These are phyloP conservation scores for Oryza longistaminata DNA, from an alignment of 176 grass and related monocot species.

Conservation along the genomic window DNA sequence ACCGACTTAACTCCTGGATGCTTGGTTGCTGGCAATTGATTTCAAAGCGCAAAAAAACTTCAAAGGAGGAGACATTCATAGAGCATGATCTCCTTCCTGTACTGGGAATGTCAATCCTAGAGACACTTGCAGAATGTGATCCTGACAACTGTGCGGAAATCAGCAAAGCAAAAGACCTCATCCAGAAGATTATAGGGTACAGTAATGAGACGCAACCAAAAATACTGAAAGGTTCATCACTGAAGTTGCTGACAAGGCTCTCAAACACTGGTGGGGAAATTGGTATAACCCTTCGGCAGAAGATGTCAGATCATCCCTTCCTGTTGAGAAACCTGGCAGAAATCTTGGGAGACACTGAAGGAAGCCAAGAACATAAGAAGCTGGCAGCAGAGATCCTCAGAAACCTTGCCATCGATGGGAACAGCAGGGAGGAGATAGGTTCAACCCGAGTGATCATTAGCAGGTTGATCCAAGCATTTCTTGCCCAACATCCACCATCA, in stretches of 20 bases:
- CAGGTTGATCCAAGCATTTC: conserved; percentile 25
- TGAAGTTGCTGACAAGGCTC: conserved; percentile 9
- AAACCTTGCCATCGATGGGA: conserved; percentile 8
- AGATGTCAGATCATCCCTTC: conserved; percentile 20
- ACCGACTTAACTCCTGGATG: background rate
- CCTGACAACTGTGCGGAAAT: conserved; percentile 14
- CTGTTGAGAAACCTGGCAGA: conserved; percentile 25
- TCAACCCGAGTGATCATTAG: background rate
- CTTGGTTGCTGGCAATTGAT: background rate
- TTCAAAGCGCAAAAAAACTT: background rate
- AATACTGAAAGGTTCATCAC: background rate
- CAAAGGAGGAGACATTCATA: background rate
- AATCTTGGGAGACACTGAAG: background rate
- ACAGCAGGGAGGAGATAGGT: background rate
- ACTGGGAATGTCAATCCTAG: conserved; percentile 23
- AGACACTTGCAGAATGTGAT: conserved; percentile 23
- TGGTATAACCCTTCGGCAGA: background rate
- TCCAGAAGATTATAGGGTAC: conserved; percentile 13
- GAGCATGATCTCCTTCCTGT: conserved; percentile 1
- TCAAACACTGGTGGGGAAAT: background rate
- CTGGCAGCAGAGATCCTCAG: background rate
- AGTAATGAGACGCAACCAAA: background rate
- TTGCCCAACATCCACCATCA: background rate
- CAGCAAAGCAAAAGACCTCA: background rate
- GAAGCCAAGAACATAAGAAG: background rate